Conservation (phyloP, 768 basidiomycete genomes). For the Mycena crocata region DNA sequence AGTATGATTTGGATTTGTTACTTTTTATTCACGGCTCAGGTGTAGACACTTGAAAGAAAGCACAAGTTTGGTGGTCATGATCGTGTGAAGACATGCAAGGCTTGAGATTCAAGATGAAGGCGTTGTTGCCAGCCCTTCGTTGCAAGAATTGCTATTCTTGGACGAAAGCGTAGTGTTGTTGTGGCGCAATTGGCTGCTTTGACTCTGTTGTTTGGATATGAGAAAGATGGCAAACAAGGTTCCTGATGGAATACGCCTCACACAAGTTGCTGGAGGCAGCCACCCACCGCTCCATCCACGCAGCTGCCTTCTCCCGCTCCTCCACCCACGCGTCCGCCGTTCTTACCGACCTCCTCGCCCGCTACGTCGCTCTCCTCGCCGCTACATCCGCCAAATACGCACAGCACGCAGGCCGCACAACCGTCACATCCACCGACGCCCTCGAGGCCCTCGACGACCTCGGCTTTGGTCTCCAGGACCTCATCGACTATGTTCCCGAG, state of each 20-base stretch:
- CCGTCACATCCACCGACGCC: conserved; percentile 69
- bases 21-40: no score
- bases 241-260: conserved; percentile 64
- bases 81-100: no score
- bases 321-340: conserved; percentile 78
- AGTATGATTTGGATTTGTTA: no score
- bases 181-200: no score
- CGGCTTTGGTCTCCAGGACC: conserved; percentile 77
- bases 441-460: conserved; percentile 78
- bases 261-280: conserved; percentile 75
- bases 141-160: no score
- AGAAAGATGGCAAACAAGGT: no score
- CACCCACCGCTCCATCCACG: conserved; percentile 77
- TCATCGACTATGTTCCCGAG: conserved; percentile 75
- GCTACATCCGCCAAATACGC: conserved; percentile 79
- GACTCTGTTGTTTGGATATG: no score
- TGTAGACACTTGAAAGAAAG: no score
- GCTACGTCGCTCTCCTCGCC: conserved; percentile 76
- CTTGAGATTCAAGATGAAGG: no score
- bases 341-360: conserved; percentile 80
- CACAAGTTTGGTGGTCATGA: no score
- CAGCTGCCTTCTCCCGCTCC: conserved; percentile 80
- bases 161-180: no score
- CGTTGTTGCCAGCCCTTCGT: no score
- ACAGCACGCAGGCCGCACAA: conserved; percentile 76